Evolutionary conservation across 2,329 filamentous ascomycete species (phyloP).

Genomic region (Penicillium crustosum): DNA sequence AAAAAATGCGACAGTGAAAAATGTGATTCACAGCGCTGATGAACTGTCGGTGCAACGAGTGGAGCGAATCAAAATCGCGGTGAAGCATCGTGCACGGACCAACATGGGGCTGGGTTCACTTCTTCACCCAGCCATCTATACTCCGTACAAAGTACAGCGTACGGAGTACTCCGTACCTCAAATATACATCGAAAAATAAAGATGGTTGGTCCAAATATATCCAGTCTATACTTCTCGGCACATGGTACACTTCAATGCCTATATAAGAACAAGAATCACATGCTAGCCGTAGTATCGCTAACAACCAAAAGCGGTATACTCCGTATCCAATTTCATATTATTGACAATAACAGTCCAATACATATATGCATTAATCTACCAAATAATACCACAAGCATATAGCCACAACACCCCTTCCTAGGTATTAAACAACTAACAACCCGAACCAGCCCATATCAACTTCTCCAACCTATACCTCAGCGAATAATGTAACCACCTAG

Average conservation of each 20-base stretch:
- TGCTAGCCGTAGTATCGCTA: not conserved
- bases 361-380: not conserved
- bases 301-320: not conserved
- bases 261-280: not conserved
- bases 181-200: not conserved
- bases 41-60: slow-evolving; percentile 20
- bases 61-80: slow-evolving; percentile 32
- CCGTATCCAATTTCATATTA: not conserved
- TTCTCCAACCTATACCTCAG: slow-evolving; percentile 46
- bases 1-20: slow-evolving; percentile 3
- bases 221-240: not conserved
- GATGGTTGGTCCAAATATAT: not conserved
- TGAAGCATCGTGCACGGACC: slow-evolving; percentile 27
- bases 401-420: not conserved
- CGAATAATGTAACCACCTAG: slow-evolving; percentile 62
- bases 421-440: not conserved
- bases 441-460: slow-evolving; percentile 24
- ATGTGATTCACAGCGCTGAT: slow-evolving; percentile 13
- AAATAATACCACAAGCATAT: not conserved
- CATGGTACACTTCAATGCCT: too few species aligned
- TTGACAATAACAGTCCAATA: not conserved
- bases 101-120: slow-evolving; percentile 11
- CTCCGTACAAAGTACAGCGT: not conserved
- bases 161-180: not conserved
- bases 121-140: slow-evolving; percentile 7